Conservation (phyloP, 345 rosid genomes). For the Geranium rotundifolium region DNA sequence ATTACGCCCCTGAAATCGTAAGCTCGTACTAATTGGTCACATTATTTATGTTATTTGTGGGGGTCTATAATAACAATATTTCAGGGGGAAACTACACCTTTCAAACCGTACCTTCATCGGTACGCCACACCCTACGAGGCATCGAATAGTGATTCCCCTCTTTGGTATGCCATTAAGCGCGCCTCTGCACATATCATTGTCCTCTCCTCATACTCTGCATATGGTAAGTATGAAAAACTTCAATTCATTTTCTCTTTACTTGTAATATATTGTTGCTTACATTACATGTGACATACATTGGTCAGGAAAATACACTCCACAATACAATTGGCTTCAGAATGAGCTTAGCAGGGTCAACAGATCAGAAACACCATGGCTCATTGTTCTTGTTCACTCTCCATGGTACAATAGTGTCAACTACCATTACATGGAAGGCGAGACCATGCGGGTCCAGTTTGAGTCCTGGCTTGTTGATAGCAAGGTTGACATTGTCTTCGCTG, state of each 20-base stretch:
- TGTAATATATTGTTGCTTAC: too few species aligned
- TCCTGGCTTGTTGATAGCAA: too few species aligned
- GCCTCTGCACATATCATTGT: too few species aligned
- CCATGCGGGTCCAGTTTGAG: too few species aligned
- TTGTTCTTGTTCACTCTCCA: constrained; percentile 82
- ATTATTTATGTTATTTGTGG: too few species aligned
- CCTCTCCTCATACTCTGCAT: constrained; percentile 73
- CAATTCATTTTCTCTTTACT: too few species aligned
- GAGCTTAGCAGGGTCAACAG: constrained; percentile 69
- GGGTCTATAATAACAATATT: too few species aligned
- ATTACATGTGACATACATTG: too few species aligned
- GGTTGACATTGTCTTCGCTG: too few species aligned
- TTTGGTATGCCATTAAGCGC: too few species aligned
- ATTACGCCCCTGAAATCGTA: constrained; percentile 82
- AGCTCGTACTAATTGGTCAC: not conserved
- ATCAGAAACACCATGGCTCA: constrained; percentile 85
- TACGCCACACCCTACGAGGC: too few species aligned
- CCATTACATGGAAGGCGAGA: constrained; percentile 32
- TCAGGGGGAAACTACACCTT: constrained; percentile 71
- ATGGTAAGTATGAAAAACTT: constrained; percentile 66
- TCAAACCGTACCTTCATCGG: constrained; percentile 26
- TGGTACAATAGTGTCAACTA: constrained; percentile 62
- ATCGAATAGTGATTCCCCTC: too few species aligned
- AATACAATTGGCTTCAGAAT: constrained; percentile 53
- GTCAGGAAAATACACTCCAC: constrained; percentile 76